phyloP scores from a whole-genome alignment of 2,329 filamentous ascomycete species.

The Alternaria angustiovoidea region DNA sequence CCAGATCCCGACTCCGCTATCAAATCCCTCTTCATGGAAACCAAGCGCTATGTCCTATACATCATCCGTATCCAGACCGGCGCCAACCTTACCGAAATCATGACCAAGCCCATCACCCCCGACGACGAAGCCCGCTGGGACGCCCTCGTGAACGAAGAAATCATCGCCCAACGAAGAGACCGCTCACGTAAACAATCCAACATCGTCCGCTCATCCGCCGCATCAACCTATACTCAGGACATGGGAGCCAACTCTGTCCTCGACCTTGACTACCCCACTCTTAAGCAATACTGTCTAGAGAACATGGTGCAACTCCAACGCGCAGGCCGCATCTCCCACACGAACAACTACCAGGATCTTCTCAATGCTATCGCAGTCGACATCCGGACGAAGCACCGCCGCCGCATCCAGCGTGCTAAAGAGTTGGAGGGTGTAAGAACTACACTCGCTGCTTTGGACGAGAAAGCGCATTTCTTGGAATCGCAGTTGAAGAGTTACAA shows the following conservation, averaged over 20 bases:
- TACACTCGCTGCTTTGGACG: constrained; percentile 77
- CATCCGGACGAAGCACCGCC: constrained; percentile 94
- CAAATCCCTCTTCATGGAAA: constrained; percentile 96
- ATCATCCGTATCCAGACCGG: constrained; percentile 97
- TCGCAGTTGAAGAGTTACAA: constrained; percentile 97
- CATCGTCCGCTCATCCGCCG: constrained; percentile 79
- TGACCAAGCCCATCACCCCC: constrained; percentile 84
- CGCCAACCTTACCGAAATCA: constrained; percentile 89
- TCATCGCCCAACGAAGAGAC: constrained; percentile 56
- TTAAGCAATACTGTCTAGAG: constrained; percentile 92
- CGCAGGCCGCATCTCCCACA: constrained; percentile 80
- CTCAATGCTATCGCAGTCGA: constrained; percentile 96
- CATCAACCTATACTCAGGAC: constrained; percentile 74
- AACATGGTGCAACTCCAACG: constrained; percentile 92
- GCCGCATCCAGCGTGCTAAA: constrained; percentile 87
- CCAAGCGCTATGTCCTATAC: constrained; percentile 94
- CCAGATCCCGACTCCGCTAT: constrained; percentile 88
- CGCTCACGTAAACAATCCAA: constrained; percentile 59
- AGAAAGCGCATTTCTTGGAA: constrained; percentile 91
- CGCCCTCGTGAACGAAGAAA: constrained; percentile 80
- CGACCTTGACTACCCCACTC: constrained; percentile 90
- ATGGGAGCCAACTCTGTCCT: constrained; percentile 65
- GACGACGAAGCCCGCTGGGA: constrained; percentile 94
- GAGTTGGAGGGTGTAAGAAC: constrained; percentile 85
- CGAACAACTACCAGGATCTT: constrained; percentile 97